Percentiles rank a stretch among this genome's conserved stretches.
phyloP scores from a whole-genome alignment of 2,329 filamentous ascomycete genomes.

The Diplocarpon rosae region DNA sequence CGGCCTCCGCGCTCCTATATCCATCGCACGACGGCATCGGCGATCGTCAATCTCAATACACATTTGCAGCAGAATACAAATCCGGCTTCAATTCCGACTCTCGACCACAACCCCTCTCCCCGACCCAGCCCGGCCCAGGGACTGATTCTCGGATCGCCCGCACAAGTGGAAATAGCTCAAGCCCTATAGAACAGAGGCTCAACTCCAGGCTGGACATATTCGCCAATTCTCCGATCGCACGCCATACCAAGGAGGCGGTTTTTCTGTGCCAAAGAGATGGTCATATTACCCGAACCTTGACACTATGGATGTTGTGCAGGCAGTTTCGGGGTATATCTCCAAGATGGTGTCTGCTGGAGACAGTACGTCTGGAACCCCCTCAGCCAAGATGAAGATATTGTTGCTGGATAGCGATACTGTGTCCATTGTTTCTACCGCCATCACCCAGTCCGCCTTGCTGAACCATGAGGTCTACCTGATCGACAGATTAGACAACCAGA shows the following conservation, averaged over 20 bases:
- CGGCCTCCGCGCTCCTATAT: too few species aligned
- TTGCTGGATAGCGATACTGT: conserved; percentile 90
- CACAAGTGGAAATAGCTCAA: too few species aligned
- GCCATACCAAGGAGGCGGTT: background rate
- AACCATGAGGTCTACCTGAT: conserved; percentile 98
- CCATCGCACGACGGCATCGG: too few species aligned
- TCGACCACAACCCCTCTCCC: too few species aligned
- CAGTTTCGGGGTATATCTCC: conserved; percentile 87
- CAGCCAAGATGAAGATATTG: conserved; percentile 96
- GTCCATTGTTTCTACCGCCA: conserved; percentile 85
- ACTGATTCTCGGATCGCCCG: too few species aligned
- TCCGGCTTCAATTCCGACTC: too few species aligned
- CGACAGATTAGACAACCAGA: conserved; percentile 82
- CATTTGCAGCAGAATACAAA: too few species aligned
- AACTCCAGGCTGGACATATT: too few species aligned
- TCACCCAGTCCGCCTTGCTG: conserved; percentile 87
- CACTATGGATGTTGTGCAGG: conserved; percentile 84
- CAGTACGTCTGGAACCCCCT: conserved; percentile 50
- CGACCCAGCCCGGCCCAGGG: too few species aligned
- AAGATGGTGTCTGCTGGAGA: conserved; percentile 90
- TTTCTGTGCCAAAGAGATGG: conserved; percentile 13
- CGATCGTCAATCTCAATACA: too few species aligned
- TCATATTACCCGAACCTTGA: conserved; percentile 13
- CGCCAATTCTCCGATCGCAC: too few species aligned
- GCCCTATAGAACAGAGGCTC: too few species aligned